Evolutionary conservation across 805 yeast genomes (phyloP).

Genomic region (Teunomyces pallodes): DNA sequence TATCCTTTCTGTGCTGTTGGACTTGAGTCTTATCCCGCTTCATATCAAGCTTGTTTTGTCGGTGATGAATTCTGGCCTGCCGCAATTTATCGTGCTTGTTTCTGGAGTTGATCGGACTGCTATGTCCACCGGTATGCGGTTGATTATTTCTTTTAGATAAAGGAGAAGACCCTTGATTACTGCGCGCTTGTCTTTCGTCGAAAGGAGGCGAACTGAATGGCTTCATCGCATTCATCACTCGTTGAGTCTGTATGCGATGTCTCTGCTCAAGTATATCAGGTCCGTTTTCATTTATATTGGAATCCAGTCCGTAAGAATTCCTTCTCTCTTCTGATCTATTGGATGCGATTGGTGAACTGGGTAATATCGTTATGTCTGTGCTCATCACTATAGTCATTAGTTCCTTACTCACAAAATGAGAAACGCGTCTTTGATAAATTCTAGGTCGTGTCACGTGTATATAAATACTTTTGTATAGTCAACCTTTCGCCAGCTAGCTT

Average conservation of each 20-base stretch:
- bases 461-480: not conserved
- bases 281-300: not conserved
- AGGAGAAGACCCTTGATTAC: not conserved
- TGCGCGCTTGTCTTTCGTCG: not conserved
- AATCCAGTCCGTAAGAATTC: not conserved
- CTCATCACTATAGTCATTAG: not conserved
- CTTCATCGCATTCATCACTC: conserved; percentile 12
- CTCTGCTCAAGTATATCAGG: not conserved
- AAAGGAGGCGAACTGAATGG: conserved; percentile 10
- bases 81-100: conserved; percentile 23
- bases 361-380: not conserved
- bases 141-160: not conserved
- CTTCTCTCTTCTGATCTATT: not conserved
- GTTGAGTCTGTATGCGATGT: conserved; percentile 15
- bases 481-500: not conserved
- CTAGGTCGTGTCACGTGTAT: not conserved
- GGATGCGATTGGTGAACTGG: not conserved
- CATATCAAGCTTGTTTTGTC: conserved; percentile 15
- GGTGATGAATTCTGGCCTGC: conserved; percentile 23
- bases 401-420: no score
- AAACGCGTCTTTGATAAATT: not conserved
- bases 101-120: conserved; percentile 12
- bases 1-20: conserved; percentile 9
- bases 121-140: conserved; percentile 5
- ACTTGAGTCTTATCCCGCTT: conserved; percentile 1